Percentiles rank a stretch among this genome's conserved stretches.
Evolutionary conservation across 257 asterid genomes (phyloP).

Genomic region (Solanum clarkiae): DNA sequence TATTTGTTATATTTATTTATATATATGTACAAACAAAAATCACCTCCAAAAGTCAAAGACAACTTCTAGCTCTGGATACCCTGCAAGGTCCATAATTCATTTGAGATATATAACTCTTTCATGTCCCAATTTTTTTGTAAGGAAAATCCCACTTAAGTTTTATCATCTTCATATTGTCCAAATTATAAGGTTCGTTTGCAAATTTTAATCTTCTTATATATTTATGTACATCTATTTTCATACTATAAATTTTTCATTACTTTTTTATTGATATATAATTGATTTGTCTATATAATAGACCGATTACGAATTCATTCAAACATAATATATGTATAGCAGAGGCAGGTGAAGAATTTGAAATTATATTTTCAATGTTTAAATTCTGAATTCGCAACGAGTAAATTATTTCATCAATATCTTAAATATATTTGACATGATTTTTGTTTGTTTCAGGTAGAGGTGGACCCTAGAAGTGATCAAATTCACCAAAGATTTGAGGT

Average conservation of each 20-base stretch:
- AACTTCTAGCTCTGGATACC: conserved; percentile 9
- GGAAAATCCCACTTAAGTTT: not conserved
- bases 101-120: not conserved
- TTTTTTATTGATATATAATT: not conserved
- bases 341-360: not conserved
- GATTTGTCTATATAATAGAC: not conserved
- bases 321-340: not conserved
- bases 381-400: not conserved
- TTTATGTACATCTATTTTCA: not conserved
- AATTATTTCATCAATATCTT: not conserved
- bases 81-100: not conserved
- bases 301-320: no score
- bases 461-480: conserved; percentile 35
- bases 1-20: not conserved
- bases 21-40: not conserved
- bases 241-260: not conserved
- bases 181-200: not conserved
- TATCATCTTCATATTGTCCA: not conserved
- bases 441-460: conserved; percentile 14
- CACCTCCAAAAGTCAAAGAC: conserved; percentile 14
- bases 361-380: not conserved
- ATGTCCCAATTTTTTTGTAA: not conserved
- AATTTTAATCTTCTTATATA: not conserved
- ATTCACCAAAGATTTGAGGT: conserved; percentile 2
- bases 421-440: not conserved